A percentile compares a stretch with the other conserved stretches of the same genome.
Conservation (phyloP, 108 stramenopile species). For the Schizochytrium sp. region DNA sequence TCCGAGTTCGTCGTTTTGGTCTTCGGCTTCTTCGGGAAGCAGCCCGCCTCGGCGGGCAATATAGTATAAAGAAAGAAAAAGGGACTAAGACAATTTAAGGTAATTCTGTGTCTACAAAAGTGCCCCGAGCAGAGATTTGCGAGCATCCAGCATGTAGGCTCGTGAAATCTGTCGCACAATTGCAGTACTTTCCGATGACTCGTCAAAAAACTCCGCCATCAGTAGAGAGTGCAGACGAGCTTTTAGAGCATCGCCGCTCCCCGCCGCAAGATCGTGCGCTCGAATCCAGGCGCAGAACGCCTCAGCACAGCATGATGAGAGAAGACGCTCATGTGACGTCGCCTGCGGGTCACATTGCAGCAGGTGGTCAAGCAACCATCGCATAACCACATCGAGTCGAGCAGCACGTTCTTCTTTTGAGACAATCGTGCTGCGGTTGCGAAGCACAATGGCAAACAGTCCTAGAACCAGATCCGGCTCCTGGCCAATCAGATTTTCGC, state of each 20-base stretch:
- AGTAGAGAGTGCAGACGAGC: not conserved
- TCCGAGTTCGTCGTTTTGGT: too few species aligned
- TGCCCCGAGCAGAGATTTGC: not conserved
- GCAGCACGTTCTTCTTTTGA: not conserved
- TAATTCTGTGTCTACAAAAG: too few species aligned
- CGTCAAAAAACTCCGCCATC: not conserved
- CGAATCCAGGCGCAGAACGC: not conserved
- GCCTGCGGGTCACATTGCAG: not conserved
- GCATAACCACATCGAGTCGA: not conserved
- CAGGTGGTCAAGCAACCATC: not conserved
- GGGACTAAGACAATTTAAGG: too few species aligned
- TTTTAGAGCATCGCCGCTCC: not conserved
- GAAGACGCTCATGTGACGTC: not conserved
- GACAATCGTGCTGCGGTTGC: not conserved
- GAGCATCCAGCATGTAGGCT: not conserved
- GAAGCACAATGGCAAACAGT: not conserved
- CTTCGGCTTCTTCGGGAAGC: too few species aligned
- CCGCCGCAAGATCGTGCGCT: not conserved
- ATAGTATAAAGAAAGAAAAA: too few species aligned
- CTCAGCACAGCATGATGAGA: not conserved
- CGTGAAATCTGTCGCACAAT: not conserved
- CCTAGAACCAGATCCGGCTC: not conserved
- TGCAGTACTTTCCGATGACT: not conserved
- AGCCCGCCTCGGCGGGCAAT: too few species aligned
- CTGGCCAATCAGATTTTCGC: not conserved